Percentiles rank a stretch among this genome's conserved stretches.
These are phyloP conservation scores for Aureobasidium sp. DNA, from an alignment of 2,329 filamentous ascomycete species.

Conservation along the genomic window DNA sequence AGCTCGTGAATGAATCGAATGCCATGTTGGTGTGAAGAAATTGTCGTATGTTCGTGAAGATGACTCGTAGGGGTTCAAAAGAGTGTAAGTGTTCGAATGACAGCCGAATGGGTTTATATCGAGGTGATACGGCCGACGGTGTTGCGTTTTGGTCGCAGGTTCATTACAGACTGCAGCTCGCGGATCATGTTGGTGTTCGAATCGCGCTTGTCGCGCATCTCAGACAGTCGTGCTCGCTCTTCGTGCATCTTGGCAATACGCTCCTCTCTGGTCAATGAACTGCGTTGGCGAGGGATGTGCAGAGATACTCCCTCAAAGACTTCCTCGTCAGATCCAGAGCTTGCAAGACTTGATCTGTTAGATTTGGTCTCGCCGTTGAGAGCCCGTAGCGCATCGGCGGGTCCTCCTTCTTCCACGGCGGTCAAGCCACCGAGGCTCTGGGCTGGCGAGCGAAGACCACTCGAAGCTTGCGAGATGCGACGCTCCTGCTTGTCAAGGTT, in stretches of 20 bases:
- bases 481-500: slow-evolving; percentile 75
- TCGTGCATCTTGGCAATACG: slow-evolving; percentile 82
- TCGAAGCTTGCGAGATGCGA: slow-evolving; percentile 46
- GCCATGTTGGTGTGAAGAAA: neutral
- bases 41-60: slow-evolving; percentile 4
- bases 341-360: slow-evolving; percentile 42
- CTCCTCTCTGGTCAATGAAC: slow-evolving; percentile 73
- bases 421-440: slow-evolving; percentile 58
- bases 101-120: slow-evolving; percentile 1
- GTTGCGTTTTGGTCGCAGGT: slow-evolving; percentile 23
- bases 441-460: slow-evolving; percentile 42
- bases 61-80: neutral
- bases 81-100: neutral
- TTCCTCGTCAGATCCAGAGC: slow-evolving; percentile 51
- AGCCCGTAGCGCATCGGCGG: slow-evolving; percentile 65
- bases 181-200: slow-evolving; percentile 83
- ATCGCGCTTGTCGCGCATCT: slow-evolving; percentile 66
- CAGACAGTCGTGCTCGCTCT: slow-evolving; percentile 68
- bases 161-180: slow-evolving; percentile 85
- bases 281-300: slow-evolving; percentile 58
- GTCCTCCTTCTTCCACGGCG: slow-evolving; percentile 45
- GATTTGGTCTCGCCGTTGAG: slow-evolving; percentile 62
- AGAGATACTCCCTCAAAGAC: slow-evolving; percentile 88
- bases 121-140: slow-evolving; percentile 12
- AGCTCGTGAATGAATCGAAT: neutral